Evolutionary conservation across 2,329 filamentous ascomycete genomes (phyloP), one percentile per base, ranked within the genome.

Genomic region (Pseudohalonectria lignicola): DNA sequence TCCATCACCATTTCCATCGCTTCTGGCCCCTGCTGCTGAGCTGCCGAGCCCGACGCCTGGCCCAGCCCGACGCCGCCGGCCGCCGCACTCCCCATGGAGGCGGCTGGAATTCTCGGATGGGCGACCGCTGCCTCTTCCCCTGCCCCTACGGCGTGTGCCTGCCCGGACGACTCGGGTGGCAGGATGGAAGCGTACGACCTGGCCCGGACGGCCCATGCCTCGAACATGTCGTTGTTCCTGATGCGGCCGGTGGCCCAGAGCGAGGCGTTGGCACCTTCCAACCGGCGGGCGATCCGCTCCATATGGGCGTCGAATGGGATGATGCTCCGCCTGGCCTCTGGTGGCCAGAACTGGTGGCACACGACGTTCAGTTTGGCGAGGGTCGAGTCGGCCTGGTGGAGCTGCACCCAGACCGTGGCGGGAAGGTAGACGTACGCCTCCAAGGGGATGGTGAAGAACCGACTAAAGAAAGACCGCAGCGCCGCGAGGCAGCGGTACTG

Each of bases 281-380:
- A 47, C 1, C 40, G 39, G 21, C 13, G 26, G 5, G 45, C 47
- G 26, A 50, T 18, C 3, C 39, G 41, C 8, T 50, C 47, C 26
- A 46, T 46, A 12, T 46, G 34, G 5, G 44, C 43, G 7, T 26
- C 25, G 20, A 49, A 49, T 0, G n/a, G n/a, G n/a, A n/a, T n/a
- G n/a, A n/a, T n/a, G n/a, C n/a, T n/a, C n/a, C n/a, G n/a, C n/a
- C n/a, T n/a, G n/a, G n/a, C n/a, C n/a, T n/a, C n/a, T n/a, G n/a
- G n/a, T n/a, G n/a, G n/a, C n/a, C n/a, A n/a, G n/a, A n/a, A n/a
- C n/a, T n/a, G n/a, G n/a, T 45, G 39, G 19, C 41, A 47, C 26
- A 38, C 39, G 15, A 45, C 46, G 15, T 45, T 47, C 21, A 49
- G 40, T 31, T 42, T 43, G 15, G 45, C 47, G n/a, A 49, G 38